phyloP scores from a whole-genome alignment of 1,284 basidiomycete species.

The Cryptococcus sp. region DNA sequence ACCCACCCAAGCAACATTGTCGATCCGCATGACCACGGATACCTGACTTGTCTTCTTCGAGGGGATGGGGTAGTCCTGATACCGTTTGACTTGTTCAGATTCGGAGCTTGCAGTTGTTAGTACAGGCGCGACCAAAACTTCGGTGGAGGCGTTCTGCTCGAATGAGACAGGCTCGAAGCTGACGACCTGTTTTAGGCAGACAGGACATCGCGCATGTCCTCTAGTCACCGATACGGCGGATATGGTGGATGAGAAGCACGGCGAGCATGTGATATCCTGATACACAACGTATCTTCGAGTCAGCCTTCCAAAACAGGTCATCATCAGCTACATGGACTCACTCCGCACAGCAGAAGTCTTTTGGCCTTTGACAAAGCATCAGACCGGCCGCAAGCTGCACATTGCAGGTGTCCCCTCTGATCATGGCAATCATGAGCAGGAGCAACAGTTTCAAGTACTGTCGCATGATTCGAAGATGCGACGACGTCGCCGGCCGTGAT shows the following conservation, averaged over 20 bases:
- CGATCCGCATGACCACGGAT: conserved; percentile 45
- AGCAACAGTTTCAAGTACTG: too few species aligned
- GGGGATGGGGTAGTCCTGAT: conserved; percentile 4
- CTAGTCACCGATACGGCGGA: conserved; percentile 39
- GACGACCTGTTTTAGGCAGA: conserved; percentile 28
- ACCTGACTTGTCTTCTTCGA: not conserved
- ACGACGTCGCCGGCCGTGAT: too few species aligned
- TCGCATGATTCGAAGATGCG: too few species aligned
- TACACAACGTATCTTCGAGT: too few species aligned
- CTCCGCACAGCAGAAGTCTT: conserved; percentile 34
- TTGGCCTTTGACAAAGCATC: conserved; percentile 17
- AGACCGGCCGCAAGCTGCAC: conserved; percentile 24
- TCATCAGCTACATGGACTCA: conserved; percentile 11
- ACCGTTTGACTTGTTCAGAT: not conserved
- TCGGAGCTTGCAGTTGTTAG: not conserved
- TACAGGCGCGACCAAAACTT: not conserved
- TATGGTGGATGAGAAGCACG: conserved; percentile 43
- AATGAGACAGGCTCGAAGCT: conserved; percentile 21
- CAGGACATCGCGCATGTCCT: conserved; percentile 35
- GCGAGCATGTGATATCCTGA: conserved; percentile 38
- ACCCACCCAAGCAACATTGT: conserved; percentile 52
- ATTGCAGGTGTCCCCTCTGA: not conserved
- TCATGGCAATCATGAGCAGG: too few species aligned
- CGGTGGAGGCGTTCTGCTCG: not conserved
- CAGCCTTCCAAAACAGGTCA: too few species aligned